phyloP scores from a whole-genome alignment of 116 monocot genomes.

The Dioscorea cayenensis region DNA sequence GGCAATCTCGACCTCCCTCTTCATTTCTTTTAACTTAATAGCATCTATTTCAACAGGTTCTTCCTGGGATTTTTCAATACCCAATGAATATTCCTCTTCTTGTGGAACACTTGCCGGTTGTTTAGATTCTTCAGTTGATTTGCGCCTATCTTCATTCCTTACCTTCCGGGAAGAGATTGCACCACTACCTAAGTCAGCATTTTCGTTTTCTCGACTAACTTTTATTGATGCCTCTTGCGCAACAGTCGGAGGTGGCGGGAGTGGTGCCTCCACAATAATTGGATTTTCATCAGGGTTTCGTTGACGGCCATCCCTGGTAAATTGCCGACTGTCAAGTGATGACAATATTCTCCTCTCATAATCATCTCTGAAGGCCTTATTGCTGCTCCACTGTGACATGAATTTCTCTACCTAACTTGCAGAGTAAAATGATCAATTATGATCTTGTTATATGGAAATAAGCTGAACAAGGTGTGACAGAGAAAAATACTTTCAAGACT shows the following conservation, averaged over 20 bases:
- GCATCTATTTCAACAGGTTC: conserved; percentile 33
- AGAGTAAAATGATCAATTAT: conserved; percentile 2
- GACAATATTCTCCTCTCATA: conserved; percentile 65
- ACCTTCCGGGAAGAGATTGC: conserved; percentile 6
- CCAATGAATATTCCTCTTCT: conserved; percentile 6
- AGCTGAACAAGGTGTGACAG: neutral
- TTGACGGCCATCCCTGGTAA: conserved; percentile 77
- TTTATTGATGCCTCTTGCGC: conserved; percentile 29
- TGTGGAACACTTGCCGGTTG: neutral
- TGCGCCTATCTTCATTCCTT: conserved; percentile 14
- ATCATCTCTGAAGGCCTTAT: conserved; percentile 71
- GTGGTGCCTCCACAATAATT: conserved; percentile 14
- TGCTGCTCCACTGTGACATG: conserved; percentile 54
- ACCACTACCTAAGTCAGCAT: conserved; percentile 7
- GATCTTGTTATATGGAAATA: neutral
- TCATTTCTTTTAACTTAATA: conserved; percentile 67
- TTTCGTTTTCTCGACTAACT: conserved; percentile 28
- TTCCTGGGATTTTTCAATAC: conserved; percentile 13
- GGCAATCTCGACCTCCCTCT: conserved; percentile 83
- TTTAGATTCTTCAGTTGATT: conserved; percentile 21
- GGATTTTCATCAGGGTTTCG: conserved; percentile 86
- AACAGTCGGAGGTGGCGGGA: neutral
- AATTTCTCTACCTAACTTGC: conserved; percentile 65
- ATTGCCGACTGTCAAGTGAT: conserved; percentile 59
- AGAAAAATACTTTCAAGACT: neutral